Base-by-base conservation (phyloP, 805 yeast genomes). In the Cyberlindnera nakhonratchasimensis region DNA sequence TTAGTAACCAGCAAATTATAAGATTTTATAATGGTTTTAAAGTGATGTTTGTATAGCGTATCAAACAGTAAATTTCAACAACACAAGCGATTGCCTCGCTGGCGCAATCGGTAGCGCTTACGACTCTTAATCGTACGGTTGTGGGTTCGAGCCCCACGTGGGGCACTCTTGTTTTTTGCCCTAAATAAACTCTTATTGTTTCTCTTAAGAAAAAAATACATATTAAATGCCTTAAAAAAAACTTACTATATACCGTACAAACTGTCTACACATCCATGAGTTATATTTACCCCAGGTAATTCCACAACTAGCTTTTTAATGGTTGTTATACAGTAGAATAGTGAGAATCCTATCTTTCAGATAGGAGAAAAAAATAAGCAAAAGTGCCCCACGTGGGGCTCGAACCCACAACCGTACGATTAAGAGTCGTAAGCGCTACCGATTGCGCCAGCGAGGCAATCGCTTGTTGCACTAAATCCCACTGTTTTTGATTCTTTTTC, bases 131-230 rank as follows among this genome's bases (percentile, higher is more conserved):
- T 58, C 62, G 59, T 54, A 55, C 56, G 62, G 62, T 54, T 58
- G 62, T 51, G 62, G 62, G 62, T 58, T 58, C 62, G 62, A 58
- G 62, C 62, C 62, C 62, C 62, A 50, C 62, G 62, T 57, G 50
- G 60, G 59, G 62, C 62, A 48, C 19, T 39, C 28, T 37, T 19
- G 24, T 17, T 31, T 19, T n/a, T n/a, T n/a, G n/a, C n/a, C n/a
- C n/a, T n/a, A n/a, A n/a, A n/a, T n/a, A n/a, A n/a, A n/a, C n/a
- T n/a, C n/a, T n/a, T n/a, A n/a, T n/a, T n/a, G n/a, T n/a, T n/a
- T n/a, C n/a, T n/a, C n/a, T n/a, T n/a, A n/a, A n/a, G n/a, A n/a
- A n/a, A n/a, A n/a, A n/a, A n/a, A n/a, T n/a, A n/a, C n/a, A n/a
- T n/a, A n/a, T n/a, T n/a, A n/a, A n/a, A n/a, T n/a, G n/a, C n/a